These are phyloP conservation scores for Penicillium pulvis DNA, from an alignment of 495 filamentous ascomycete species.

Conservation along the genomic window DNA sequence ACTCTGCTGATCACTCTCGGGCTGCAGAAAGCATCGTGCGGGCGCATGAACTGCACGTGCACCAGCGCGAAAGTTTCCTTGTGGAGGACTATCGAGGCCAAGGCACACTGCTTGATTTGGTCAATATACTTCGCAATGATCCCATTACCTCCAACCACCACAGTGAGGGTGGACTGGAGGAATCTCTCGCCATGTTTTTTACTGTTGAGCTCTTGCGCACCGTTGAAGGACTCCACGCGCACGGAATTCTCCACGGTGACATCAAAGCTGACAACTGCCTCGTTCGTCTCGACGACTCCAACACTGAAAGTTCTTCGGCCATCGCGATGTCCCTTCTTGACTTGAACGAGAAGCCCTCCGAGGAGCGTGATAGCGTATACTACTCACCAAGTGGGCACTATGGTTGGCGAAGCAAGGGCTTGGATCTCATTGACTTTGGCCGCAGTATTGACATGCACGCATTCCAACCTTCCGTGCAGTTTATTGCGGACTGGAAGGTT, in stretches of 20 bases:
- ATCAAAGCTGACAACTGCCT: slow-evolving; percentile 95
- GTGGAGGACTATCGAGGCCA: slow-evolving; percentile 86
- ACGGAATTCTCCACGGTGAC: slow-evolving; percentile 85
- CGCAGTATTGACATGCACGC: slow-evolving; percentile 90
- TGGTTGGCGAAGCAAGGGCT: slow-evolving; percentile 80
- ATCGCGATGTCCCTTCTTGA: slow-evolving; percentile 36
- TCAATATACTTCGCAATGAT: slow-evolving; percentile 81
- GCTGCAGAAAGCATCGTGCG: slow-evolving; percentile 73
- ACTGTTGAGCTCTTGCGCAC: slow-evolving; percentile 88
- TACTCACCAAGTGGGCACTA: slow-evolving; percentile 71
- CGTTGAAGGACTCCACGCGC: slow-evolving; percentile 80
- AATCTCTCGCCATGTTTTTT: slow-evolving; percentile 91
- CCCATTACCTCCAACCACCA: slow-evolving; percentile 44
- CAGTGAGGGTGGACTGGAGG: slow-evolving; percentile 72
- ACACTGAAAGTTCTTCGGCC: slow-evolving; percentile 23
- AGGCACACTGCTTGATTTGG: slow-evolving; percentile 88
- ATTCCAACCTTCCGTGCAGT: slow-evolving; percentile 76
- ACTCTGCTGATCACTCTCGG: slow-evolving; percentile 45
- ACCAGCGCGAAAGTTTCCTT: slow-evolving; percentile 80
- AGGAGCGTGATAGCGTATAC: slow-evolving; percentile 42
- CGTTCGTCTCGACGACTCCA: slow-evolving; percentile 68
- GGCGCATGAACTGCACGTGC: slow-evolving; percentile 87
- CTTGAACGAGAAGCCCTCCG: slow-evolving; percentile 46
- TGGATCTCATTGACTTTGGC: slow-evolving; percentile 92
- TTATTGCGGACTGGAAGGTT: slow-evolving; percentile 94